A percentile compares a stretch with the other conserved stretches of the same genome.
These are phyloP conservation scores for Chrysanthemum makinoi DNA, from an alignment of 129 eudicot species.

Conservation along the genomic window DNA sequence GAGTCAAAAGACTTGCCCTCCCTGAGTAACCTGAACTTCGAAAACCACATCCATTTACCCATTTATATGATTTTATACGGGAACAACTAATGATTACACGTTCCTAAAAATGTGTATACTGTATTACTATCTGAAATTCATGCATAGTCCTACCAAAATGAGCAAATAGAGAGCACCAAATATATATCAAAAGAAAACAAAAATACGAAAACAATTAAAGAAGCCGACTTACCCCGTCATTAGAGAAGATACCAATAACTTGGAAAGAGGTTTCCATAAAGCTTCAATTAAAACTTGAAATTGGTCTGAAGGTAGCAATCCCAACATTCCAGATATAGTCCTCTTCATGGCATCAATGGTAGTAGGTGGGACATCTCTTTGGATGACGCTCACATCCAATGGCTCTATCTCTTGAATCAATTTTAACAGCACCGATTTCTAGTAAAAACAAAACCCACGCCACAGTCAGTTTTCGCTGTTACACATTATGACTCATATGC, in stretches of 20 bases:
- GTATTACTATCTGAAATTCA: background rate
- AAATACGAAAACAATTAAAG: background rate
- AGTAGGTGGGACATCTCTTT: conserved; percentile 81
- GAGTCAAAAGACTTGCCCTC: no score
- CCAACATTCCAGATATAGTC: conserved; percentile 95
- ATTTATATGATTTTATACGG: no score
- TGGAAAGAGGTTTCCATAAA: conserved; percentile 89
- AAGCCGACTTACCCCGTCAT: conserved; percentile 74
- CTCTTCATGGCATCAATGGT: conserved; percentile 97
- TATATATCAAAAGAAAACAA: background rate
- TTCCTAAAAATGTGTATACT: background rate
- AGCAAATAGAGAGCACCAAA: background rate
- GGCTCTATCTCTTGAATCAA: conserved; percentile 94
- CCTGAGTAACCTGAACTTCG: no score
- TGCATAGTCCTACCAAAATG: background rate
- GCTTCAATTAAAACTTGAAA: conserved; percentile 90
- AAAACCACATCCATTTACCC: no score
- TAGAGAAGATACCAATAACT: conserved; percentile 78
- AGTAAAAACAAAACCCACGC: conserved; percentile 22
- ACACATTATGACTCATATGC: background rate
- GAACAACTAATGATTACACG: no score
- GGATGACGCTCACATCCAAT: conserved; percentile 85
- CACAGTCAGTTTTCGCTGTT: conserved; percentile 4
- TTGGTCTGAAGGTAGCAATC: conserved; percentile 91
- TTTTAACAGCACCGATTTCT: conserved; percentile 64